These are phyloP conservation scores for Alternaria ethzedia DNA, from an alignment of 2,329 filamentous ascomycete species.

Conservation along the genomic window DNA sequence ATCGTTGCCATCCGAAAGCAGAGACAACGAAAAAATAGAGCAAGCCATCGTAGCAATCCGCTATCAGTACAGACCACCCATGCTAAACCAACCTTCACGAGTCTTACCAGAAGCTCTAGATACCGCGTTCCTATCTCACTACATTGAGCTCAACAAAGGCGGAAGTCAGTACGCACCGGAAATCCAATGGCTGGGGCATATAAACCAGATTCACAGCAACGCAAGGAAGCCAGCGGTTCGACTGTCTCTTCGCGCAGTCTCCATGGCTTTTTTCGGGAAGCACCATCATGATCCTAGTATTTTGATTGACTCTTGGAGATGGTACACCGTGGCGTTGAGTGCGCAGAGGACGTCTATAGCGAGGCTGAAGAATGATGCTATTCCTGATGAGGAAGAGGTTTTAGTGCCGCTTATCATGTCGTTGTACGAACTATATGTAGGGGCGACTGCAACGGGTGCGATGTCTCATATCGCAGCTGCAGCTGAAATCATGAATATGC, in stretches of 20 bases:
- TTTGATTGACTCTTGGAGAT: slow-evolving; percentile 40
- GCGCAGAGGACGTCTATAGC: slow-evolving; percentile 32
- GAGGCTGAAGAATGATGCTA: slow-evolving; percentile 16
- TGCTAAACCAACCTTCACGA: slow-evolving; percentile 33
- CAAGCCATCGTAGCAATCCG: slow-evolving; percentile 30
- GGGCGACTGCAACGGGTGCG: slow-evolving; percentile 35
- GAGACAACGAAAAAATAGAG: slow-evolving; percentile 18
- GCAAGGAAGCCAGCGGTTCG: slow-evolving; percentile 31
- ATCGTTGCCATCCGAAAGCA: neutral
- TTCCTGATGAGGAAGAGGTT: slow-evolving; percentile 39
- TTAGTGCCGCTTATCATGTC: slow-evolving; percentile 38
- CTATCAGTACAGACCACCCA: slow-evolving; percentile 31
- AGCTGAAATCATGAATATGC: slow-evolving; percentile 39
- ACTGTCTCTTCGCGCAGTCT: slow-evolving; percentile 40
- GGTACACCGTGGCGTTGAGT: slow-evolving; percentile 40
- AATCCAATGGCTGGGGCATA: slow-evolving; percentile 35
- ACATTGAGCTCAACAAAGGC: slow-evolving; percentile 35
- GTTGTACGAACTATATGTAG: slow-evolving; percentile 40
- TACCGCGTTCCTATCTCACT: slow-evolving; percentile 38
- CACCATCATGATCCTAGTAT: slow-evolving; percentile 36
- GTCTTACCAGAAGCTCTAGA: slow-evolving; percentile 33
- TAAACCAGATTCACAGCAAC: slow-evolving; percentile 27
- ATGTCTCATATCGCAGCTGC: slow-evolving; percentile 39
- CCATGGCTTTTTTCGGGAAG: slow-evolving; percentile 44
- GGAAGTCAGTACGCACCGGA: slow-evolving; percentile 23